These are phyloP conservation scores for Alternaria ethzedia DNA, from an alignment of 2,329 filamentous ascomycete species.

Conservation along the genomic window DNA sequence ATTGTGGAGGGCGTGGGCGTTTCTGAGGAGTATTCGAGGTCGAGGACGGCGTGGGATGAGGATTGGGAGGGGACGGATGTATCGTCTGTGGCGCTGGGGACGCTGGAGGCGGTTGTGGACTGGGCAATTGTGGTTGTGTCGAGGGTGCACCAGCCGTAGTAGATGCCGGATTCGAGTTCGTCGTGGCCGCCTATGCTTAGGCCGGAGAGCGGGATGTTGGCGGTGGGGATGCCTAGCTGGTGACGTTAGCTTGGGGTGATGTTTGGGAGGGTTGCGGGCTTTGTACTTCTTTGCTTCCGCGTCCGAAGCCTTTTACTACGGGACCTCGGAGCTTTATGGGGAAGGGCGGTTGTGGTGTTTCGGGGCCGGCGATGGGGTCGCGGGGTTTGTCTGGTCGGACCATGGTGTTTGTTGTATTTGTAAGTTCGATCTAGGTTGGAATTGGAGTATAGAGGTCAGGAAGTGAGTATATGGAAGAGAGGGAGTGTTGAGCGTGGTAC, in stretches of 20 bases:
- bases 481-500: neutral
- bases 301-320: constrained; percentile 91
- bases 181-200: constrained; percentile 73
- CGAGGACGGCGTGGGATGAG: constrained; percentile 37
- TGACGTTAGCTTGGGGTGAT: neutral
- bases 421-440: no score
- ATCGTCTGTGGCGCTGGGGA: constrained; percentile 24
- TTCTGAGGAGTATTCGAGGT: constrained; percentile 30
- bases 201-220: constrained; percentile 75
- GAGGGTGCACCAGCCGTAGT: constrained; percentile 90
- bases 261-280: fast-evolving
- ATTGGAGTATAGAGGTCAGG: neutral
- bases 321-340: constrained; percentile 83
- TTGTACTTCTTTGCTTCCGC: constrained; percentile 86
- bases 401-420: constrained; percentile 18
- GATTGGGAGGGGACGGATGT: constrained; percentile 21
- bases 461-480: neutral
- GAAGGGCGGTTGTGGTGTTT: constrained; percentile 75
- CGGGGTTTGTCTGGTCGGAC: constrained; percentile 31
- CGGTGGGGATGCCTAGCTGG: constrained; percentile 93
- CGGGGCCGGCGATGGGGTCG: constrained; percentile 70
- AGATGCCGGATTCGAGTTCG: constrained; percentile 77
- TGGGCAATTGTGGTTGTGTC: constrained; percentile 52
- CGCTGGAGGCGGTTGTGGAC: neutral
- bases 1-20: constrained; percentile 19